These are phyloP conservation scores for Rhododendron williamsianum DNA, from an alignment of 148 eudicot species.

Conservation along the genomic window DNA sequence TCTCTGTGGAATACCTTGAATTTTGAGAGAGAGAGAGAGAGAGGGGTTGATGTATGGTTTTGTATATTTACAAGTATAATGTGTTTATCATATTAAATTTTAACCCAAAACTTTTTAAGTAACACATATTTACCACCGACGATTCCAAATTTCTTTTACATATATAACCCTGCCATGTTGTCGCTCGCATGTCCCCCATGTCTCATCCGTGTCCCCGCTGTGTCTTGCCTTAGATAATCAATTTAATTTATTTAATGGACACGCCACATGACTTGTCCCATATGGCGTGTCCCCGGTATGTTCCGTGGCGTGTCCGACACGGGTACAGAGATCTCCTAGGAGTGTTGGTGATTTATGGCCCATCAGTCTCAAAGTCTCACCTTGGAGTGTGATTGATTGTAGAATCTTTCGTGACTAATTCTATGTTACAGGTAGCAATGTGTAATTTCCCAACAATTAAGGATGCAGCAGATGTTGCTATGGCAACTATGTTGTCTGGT, in stretches of 20 bases:
- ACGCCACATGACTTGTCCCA: neutral
- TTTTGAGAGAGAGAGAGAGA: neutral
- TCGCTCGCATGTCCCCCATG: neutral
- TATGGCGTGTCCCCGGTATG: neutral
- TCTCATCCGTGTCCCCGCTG: neutral
- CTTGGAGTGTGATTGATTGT: neutral
- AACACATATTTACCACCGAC: neutral
- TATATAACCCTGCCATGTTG: neutral
- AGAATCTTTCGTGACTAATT: neutral
- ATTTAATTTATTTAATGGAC: neutral
- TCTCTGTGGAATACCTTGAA: too few relatives aligned
- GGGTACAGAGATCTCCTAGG: neutral
- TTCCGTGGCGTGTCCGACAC: neutral
- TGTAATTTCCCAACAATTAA: conserved; percentile 90
- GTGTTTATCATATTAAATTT: neutral
- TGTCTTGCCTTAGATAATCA: neutral
- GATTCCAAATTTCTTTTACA: neutral
- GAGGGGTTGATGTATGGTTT: neutral
- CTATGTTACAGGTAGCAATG: conserved; percentile 74
- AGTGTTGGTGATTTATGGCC: neutral
- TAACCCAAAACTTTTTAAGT: neutral
- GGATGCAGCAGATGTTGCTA: conserved; percentile 99
- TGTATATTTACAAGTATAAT: neutral
- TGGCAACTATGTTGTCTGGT: conserved; percentile 84
- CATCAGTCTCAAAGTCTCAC: neutral